These are phyloP conservation scores for Acmispon strigosus DNA, from an alignment of 306 rosid genomes.

Conservation along the genomic window DNA sequence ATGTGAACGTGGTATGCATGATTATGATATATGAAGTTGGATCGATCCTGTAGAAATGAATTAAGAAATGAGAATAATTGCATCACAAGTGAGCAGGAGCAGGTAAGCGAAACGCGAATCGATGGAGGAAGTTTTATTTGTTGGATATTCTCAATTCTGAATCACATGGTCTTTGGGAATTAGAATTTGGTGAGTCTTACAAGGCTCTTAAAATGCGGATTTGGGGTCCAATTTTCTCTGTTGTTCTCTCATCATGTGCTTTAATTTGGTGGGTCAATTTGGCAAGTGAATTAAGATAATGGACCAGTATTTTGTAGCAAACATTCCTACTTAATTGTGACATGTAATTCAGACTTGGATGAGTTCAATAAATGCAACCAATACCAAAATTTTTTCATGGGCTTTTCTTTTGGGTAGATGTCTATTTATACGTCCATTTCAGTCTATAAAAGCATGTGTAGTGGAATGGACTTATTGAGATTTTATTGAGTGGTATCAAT, in stretches of 20 bases:
- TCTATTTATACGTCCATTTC: neutral
- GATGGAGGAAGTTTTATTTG: neutral
- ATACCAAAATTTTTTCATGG: neutral
- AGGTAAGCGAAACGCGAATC: conserved; percentile 24
- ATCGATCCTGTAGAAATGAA: neutral
- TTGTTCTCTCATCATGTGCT: too few relatives aligned
- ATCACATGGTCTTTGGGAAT: neutral
- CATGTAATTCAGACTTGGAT: neutral
- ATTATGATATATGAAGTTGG: too few relatives aligned
- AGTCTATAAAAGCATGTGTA: too few relatives aligned
- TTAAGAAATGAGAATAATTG: neutral
- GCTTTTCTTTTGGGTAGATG: neutral
- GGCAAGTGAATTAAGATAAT: neutral
- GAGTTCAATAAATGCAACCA: neutral
- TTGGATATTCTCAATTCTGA: neutral
- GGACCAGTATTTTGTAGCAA: neutral
- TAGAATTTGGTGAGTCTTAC: neutral
- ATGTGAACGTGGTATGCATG: conserved; percentile 25
- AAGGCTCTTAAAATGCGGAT: neutral
- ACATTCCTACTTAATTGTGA: conserved; percentile 2
- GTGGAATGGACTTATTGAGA: neutral
- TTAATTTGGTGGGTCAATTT: neutral
- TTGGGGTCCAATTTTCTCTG: neutral
- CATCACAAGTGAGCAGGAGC: conserved; percentile 1
- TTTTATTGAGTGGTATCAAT: neutral